Base-by-base conservation (phyloP, 2,329 filamentous ascomycete genomes). In the Grosmannia clavigera region DNA sequence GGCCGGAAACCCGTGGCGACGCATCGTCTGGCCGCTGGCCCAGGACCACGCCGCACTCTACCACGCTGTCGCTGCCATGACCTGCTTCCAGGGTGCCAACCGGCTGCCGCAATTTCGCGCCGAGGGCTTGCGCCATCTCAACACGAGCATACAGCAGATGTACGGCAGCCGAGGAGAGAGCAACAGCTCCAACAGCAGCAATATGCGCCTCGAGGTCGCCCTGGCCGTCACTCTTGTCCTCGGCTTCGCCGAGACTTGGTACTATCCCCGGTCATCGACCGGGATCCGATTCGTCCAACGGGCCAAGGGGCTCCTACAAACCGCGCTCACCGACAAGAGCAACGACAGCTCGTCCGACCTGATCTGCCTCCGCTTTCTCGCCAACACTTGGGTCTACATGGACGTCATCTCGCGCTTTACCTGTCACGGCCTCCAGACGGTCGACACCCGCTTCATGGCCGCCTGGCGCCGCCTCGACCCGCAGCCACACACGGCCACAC, bases 351-450 rank as follows among this genome's bases (percentile, higher is more conserved):
- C 19, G 16, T 10, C 10, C 22, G 46, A 54, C 10, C 16, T 19
- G 2, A 12, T 16, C 4, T 35, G 48, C 16, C 52, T 57, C 16
- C 46, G 54, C 12, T 51, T 60, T 3, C 51, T 60, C 16, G 50
- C 50, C 16, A 58, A 58, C 55, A 60, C 59, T 4, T 60, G 59
- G 59, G 48, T 60, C 33, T 60, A 60, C 40, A 60, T 60, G 59
- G 59, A 60, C 22, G 51, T 60, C 55, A 60, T 60, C 40, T 48
- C 55, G 2, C 59, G 59, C 25, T 60, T 60, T 22, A 60, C 59
- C 29, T 60, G 59, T 5, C 50, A 38, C 27, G 27, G 27, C 25
- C 40, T 58, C 19, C 27, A 25, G 0, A 14, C 2, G 12, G 27
- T 60, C 16, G 59, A 60, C 40, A 48, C 55, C 3, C 27, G 6